phyloP scores from a whole-genome alignment of 2,329 filamentous ascomycete species.

The Alternaria sp. region DNA sequence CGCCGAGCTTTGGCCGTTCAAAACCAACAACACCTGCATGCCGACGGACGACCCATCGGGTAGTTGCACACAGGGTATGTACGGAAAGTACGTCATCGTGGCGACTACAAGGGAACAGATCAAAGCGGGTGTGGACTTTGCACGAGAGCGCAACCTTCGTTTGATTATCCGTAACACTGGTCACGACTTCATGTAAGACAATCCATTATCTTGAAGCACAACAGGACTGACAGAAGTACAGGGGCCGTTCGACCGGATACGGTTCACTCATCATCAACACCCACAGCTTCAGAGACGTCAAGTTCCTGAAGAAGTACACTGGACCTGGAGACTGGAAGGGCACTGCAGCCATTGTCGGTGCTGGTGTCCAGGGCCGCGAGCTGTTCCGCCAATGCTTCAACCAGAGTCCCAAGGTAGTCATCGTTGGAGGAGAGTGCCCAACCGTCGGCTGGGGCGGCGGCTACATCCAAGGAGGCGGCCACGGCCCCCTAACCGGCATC shows the following conservation, averaged over 20 bases:
- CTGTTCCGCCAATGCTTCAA: constrained; percentile 39
- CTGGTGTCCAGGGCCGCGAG: constrained; percentile 46
- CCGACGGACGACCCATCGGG: constrained; percentile 31
- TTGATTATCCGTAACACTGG: constrained; percentile 46
- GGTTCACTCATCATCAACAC: constrained; percentile 47
- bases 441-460: constrained; percentile 52
- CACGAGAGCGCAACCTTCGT: constrained; percentile 38
- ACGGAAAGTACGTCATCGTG: constrained; percentile 43
- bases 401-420: constrained; percentile 39
- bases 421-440: constrained; percentile 48
- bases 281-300: constrained; percentile 44
- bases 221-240: constrained; percentile 5
- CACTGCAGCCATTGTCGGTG: constrained; percentile 39
- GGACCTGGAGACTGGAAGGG: constrained; percentile 44
- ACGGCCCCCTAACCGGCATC: constrained; percentile 48
- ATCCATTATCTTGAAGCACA: background rate
- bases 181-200: constrained; percentile 42
- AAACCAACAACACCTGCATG: constrained; percentile 45
- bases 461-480: constrained; percentile 53
- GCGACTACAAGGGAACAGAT: constrained; percentile 43
- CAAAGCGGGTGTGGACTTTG: constrained; percentile 45
- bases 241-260: constrained; percentile 44
- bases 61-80: constrained; percentile 42
- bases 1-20: constrained; percentile 41
- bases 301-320: constrained; percentile 38